A percentile compares a stretch with the other conserved stretches of the same genome.
These are phyloP conservation scores for Coemansia sp. DNA, from an alignment of 192 early-diverging fungal species.

Conservation along the genomic window DNA sequence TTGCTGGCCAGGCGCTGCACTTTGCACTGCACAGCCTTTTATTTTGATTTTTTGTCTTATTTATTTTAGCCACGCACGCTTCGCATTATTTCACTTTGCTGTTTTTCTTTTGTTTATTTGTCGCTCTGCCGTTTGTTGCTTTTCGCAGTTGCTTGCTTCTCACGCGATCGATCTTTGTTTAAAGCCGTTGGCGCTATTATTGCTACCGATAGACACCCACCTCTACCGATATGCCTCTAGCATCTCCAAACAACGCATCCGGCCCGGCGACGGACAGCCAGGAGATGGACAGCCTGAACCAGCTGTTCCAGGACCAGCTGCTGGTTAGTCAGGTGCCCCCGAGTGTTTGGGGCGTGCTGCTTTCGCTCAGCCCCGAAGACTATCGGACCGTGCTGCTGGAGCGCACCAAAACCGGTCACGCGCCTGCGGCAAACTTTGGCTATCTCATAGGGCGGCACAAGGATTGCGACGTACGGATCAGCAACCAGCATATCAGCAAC, in stretches of 20 bases:
- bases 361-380: conserved; percentile 46
- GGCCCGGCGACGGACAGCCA: conserved; percentile 18
- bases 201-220: too few species aligned
- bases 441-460: conserved; percentile 53
- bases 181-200: too few species aligned
- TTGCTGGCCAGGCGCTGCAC: too few species aligned
- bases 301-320: conserved; percentile 47
- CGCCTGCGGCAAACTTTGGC: conserved; percentile 24
- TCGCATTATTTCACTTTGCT: too few species aligned
- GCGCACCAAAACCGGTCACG: conserved; percentile 26
- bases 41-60: conserved; percentile 1
- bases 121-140: too few species aligned
- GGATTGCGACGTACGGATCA: conserved; percentile 46
- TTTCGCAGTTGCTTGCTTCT: too few species aligned
- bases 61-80: too few species aligned
- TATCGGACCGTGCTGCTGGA: conserved; percentile 45
- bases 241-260: not conserved
- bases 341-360: conserved; percentile 51
- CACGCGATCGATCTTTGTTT: too few species aligned
- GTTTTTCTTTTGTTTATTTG: too few species aligned
- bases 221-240: not conserved
- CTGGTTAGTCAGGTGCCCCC: conserved; percentile 45
- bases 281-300: conserved; percentile 44
- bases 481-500: conserved; percentile 53
- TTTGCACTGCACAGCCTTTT: not conserved